A percentile compares a stretch with the other conserved stretches of the same genome.
These are phyloP conservation scores for Boletus sensibilis DNA, from an alignment of 768 basidiomycete genomes.

Conservation along the genomic window DNA sequence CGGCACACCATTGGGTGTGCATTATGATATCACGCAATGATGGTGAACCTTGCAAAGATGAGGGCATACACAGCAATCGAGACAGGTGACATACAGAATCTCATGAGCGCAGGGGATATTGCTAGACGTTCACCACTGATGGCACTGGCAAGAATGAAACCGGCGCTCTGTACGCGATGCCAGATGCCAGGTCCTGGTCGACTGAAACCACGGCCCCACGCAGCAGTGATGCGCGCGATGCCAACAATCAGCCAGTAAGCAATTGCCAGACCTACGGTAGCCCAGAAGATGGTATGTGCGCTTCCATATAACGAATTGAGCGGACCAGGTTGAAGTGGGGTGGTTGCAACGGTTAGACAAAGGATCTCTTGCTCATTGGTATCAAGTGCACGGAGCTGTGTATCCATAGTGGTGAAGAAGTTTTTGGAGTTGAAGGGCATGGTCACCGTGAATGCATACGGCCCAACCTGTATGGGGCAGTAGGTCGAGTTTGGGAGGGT, in stretches of 20 bases:
- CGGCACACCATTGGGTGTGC: slow-evolving; percentile 90
- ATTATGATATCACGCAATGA: slow-evolving; percentile 89
- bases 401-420: slow-evolving; percentile 79
- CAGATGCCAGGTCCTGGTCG: slow-evolving; percentile 61
- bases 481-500: slow-evolving; percentile 40
- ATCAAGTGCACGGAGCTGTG: slow-evolving; percentile 86
- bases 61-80: slow-evolving; percentile 12
- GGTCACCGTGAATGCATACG: slow-evolving; percentile 76
- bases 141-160: slow-evolving; percentile 88
- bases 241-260: slow-evolving; percentile 83
- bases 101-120: slow-evolving; percentile 78
- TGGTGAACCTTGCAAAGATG: slow-evolving; percentile 67
- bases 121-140: slow-evolving; percentile 89
- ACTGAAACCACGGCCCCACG: slow-evolving; percentile 71
- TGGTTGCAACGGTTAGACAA: slow-evolving; percentile 76
- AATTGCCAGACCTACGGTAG: slow-evolving; percentile 67
- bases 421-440: slow-evolving; percentile 65
- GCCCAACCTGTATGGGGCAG: slow-evolving; percentile 79
- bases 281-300: slow-evolving; percentile 70
- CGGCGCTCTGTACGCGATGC: slow-evolving; percentile 75
- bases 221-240: slow-evolving; percentile 77
- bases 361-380: slow-evolving; percentile 77
- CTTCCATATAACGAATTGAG: slow-evolving; percentile 60
- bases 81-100: slow-evolving; percentile 67
- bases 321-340: slow-evolving; percentile 66